Evolutionary conservation across 2,329 filamentous ascomycete species (phyloP), one percentile per base, ranked within the genome.

Genomic region (Neopestalotiopsis rosae): DNA sequence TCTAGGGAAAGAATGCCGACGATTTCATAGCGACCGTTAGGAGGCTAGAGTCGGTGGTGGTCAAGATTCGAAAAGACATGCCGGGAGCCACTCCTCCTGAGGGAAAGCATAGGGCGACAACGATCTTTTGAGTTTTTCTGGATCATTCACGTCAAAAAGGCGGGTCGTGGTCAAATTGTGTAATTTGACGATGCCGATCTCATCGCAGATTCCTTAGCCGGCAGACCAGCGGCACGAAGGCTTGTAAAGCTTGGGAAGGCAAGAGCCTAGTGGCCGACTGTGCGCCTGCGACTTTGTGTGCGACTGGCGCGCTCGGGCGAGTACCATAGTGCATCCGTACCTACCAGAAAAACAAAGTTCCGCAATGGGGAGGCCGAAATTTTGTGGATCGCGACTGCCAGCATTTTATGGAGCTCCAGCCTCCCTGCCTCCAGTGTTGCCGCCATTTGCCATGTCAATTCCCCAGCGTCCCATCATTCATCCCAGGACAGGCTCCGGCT

Each of bases 141-240:
- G 34, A 62, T 38, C 34, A 38, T 62, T 38, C 30, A 59, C 57
- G 24, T 59, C 57, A 59, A 59, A 28, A 40, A 42, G 30, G 59
- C 59, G 59, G 59, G 59, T 62, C 59, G 32, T 6, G 24, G 20
- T 20, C 59, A 62, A 62, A 62, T 62, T 62, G 59, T 62, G 59
- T 62, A 62, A 62, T 62, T 62, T 62, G 59, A 62, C 59, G 30
- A 62, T 42, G 59, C 59, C 59, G 59, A 62, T 62, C 59, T 62
- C 57, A 32, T 52, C 9, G 45, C 45, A 52, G 17, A 52, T 52
- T 52, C 45, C 45, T 52, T 52, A 52, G 45, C n/a, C 45, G 17
- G 34, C 34, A 38, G 6, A 38, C 34, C 34, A 38, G 34, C 34
- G 34, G 34, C 34, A 38, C 34, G 34, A 38, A 7, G 34, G 24